These are phyloP conservation scores for Elsinoe batatas DNA, from an alignment of 2,329 filamentous ascomycete genomes.

Conservation along the genomic window DNA sequence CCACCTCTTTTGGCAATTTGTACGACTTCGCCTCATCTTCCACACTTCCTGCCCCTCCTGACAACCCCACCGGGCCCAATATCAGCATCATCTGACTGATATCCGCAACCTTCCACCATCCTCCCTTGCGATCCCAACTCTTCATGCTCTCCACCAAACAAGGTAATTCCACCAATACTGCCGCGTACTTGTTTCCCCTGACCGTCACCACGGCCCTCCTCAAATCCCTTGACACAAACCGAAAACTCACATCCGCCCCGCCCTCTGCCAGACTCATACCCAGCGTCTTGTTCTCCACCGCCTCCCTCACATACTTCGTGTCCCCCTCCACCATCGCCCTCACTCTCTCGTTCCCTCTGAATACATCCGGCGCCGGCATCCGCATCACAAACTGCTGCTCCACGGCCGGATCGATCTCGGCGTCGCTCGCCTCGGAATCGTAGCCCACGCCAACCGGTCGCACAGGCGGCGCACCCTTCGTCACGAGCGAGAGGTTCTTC, in stretches of 20 bases:
- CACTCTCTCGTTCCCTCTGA: neutral
- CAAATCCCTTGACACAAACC: slow-evolving; percentile 65
- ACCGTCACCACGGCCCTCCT: slow-evolving; percentile 65
- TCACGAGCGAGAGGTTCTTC: slow-evolving; percentile 19
- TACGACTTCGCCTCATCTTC: slow-evolving; percentile 41
- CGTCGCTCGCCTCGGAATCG: slow-evolving; percentile 89
- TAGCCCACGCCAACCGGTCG: slow-evolving; percentile 79
- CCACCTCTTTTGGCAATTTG: slow-evolving; percentile 62
- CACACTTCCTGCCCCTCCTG: slow-evolving; percentile 19
- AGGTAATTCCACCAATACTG: slow-evolving; percentile 70
- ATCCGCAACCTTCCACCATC: slow-evolving; percentile 82
- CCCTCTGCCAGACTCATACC: slow-evolving; percentile 54
- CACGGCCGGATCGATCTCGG: slow-evolving; percentile 75
- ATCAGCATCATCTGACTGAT: slow-evolving; percentile 84
- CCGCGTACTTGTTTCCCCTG: slow-evolving; percentile 62
- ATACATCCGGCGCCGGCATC: slow-evolving; percentile 63
- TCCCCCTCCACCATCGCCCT: slow-evolving; percentile 35
- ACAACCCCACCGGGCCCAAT: slow-evolving; percentile 48
- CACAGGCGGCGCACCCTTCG: slow-evolving; percentile 51
- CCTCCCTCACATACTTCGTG: slow-evolving; percentile 69
- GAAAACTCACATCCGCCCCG: slow-evolving; percentile 69
- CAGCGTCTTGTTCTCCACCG: slow-evolving; percentile 67
- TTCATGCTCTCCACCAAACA: slow-evolving; percentile 88
- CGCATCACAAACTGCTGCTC: slow-evolving; percentile 85
- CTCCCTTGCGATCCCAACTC: slow-evolving; percentile 74